phyloP scores from a whole-genome alignment of 176 grass and related monocot genomes.

The Bromus sterilis region DNA sequence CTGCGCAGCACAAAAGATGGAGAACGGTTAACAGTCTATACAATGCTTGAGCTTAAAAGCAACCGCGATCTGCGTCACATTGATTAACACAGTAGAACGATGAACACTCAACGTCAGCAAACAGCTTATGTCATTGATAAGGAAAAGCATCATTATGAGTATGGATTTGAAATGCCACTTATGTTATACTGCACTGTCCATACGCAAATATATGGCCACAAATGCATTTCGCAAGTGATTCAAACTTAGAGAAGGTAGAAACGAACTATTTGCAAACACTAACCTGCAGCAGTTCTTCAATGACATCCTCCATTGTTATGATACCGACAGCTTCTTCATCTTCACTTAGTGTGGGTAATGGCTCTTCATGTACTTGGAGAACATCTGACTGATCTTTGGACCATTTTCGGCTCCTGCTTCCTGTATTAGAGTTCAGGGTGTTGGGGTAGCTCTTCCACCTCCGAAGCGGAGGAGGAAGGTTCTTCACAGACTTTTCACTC shows the following conservation, averaged over 20 bases:
- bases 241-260: background rate
- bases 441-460: conserved; percentile 70
- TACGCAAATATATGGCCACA: background rate
- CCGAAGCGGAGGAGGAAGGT: conserved; percentile 6
- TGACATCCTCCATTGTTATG: conserved; percentile 99
- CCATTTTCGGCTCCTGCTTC: conserved; percentile 55
- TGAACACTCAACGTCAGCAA: background rate
- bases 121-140: background rate
- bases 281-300: conserved; percentile 98
- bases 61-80: background rate
- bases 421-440: conserved; percentile 32
- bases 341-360: conserved; percentile 52
- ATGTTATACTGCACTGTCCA: background rate
- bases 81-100: background rate
- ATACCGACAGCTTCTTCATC: conserved; percentile 83
- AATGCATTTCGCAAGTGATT: background rate
- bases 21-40: background rate
- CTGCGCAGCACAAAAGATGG: conserved; percentile 9
- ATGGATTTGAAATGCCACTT: background rate
- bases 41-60: background rate
- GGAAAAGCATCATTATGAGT: background rate
- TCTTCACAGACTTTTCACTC: conserved; percentile 39
- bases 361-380: conserved; percentile 57
- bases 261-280: background rate
- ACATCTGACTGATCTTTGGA: conserved; percentile 50